Percentiles rank a stretch among this genome's conserved stretches.
These are phyloP conservation scores for Begonia masoniana DNA, from an alignment of 306 rosid genomes.

Conservation along the genomic window DNA sequence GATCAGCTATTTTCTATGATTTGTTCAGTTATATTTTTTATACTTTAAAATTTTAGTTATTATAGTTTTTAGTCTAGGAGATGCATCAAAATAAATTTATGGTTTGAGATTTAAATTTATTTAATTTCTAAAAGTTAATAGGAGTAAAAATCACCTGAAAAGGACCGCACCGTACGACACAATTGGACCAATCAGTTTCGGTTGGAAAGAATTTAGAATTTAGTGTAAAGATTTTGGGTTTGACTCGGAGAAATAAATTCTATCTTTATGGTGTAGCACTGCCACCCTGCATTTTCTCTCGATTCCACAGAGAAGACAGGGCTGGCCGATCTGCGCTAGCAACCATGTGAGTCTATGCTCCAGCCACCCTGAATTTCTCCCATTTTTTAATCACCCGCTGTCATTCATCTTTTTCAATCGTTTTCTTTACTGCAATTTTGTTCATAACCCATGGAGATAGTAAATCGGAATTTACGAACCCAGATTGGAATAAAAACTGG, in stretches of 20 bases:
- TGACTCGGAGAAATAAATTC: constrained; percentile 14
- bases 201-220: constrained; percentile 10
- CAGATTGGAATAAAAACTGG: constrained; percentile 34
- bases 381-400: background rate
- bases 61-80: too few relatives aligned
- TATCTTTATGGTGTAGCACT: too few relatives aligned
- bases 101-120: too few relatives aligned
- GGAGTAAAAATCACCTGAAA: too few relatives aligned
- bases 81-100: too few relatives aligned
- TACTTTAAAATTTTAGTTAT: too few relatives aligned
- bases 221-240: constrained; percentile 20
- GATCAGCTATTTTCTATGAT: too few relatives aligned
- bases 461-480: background rate
- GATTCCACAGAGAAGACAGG: constrained; percentile 1
- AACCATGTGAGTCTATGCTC: constrained; percentile 49
- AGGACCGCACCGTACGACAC: constrained; percentile 26
- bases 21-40: too few relatives aligned
- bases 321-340: constrained; percentile 25
- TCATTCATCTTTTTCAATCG: background rate
- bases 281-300: background rate
- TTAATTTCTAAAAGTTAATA: too few relatives aligned
- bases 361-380: background rate
- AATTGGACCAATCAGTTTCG: constrained; percentile 15
- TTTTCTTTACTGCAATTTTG: background rate
- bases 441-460: too few relatives aligned